Conservation (phyloP, 352 stramenopile species). For the Phytophthora colocasiae region DNA sequence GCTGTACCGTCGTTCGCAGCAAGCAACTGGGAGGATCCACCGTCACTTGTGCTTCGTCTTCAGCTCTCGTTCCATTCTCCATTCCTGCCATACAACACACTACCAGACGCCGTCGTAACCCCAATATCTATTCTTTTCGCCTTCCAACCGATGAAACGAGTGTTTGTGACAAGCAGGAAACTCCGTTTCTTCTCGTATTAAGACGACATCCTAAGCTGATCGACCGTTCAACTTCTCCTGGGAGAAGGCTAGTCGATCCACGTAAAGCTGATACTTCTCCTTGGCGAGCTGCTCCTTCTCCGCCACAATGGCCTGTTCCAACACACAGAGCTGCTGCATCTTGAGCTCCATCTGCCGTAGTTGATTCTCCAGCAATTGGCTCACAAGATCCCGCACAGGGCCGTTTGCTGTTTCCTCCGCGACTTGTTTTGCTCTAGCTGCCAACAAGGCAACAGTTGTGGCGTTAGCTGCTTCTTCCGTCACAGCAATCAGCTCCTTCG, state of each 20-base stretch:
- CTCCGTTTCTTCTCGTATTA: background rate
- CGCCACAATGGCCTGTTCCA: constrained; percentile 59
- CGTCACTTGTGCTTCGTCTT: constrained; percentile 4
- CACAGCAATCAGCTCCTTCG: constrained; percentile 68
- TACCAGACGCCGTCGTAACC: constrained; percentile 1
- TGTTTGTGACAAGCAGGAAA: background rate
- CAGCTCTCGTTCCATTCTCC: background rate
- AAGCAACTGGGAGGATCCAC: constrained; percentile 24
- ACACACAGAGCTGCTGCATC: constrained; percentile 69
- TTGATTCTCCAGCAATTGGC: constrained; percentile 72
- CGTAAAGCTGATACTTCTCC: constrained; percentile 77
- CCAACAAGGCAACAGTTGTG: constrained; percentile 67
- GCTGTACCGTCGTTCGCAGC: constrained; percentile 25
- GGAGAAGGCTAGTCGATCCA: constrained; percentile 69
- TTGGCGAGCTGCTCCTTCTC: constrained; percentile 69
- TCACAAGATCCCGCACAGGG: constrained; percentile 59
- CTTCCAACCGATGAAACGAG: constrained; percentile 17
- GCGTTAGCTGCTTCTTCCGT: constrained; percentile 68
- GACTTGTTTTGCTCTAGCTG: constrained; percentile 55
- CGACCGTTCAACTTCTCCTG: constrained; percentile 56
- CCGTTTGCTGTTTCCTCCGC: constrained; percentile 50
- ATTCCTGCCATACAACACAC: background rate
- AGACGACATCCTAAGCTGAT: background rate
- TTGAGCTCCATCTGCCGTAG: constrained; percentile 83
- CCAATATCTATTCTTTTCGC: constrained; percentile 27